These are phyloP conservation scores for Metschnikowia anglica DNA, from an alignment of 805 yeast genomes.

Conservation along the genomic window DNA sequence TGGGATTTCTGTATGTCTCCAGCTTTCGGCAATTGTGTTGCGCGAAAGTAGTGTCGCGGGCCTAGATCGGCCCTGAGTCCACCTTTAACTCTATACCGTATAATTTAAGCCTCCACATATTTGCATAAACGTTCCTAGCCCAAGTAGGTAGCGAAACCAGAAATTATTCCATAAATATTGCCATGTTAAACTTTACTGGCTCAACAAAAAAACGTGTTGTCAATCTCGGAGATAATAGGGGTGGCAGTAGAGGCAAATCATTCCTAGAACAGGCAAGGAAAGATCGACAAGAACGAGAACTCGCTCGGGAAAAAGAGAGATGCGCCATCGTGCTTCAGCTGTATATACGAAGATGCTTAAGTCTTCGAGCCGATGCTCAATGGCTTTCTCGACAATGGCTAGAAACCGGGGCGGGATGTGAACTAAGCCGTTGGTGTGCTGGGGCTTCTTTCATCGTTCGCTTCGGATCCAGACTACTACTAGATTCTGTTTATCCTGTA, in stretches of 20 bases:
- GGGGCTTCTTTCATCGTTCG: conserved; percentile 23
- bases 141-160: background rate
- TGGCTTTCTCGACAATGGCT: conserved; percentile 21
- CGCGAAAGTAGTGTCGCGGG: conserved; percentile 2
- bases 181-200: conserved; percentile 63
- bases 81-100: background rate
- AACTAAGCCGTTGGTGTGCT: conserved; percentile 20
- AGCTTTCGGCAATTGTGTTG: background rate
- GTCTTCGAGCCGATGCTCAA: conserved; percentile 28
- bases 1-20: too few relatives aligned
- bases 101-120: background rate
- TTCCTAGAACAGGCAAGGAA: conserved; percentile 61
- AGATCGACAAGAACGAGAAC: conserved; percentile 67
- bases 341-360: conserved; percentile 42
- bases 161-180: too few relatives aligned
- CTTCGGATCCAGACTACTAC: conserved; percentile 9
- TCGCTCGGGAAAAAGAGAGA: conserved; percentile 45
- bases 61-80: conserved; percentile 1
- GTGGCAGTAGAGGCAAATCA: conserved; percentile 26
- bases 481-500: background rate
- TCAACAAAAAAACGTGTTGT: conserved; percentile 59
- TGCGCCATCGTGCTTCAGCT: conserved; percentile 55
- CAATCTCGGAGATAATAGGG: conserved; percentile 55
- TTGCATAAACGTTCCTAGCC: background rate
- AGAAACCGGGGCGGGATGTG: conserved; percentile 9